Conservation (phyloP, 1,284 basidiomycete species). For the Marasmius fiardii region DNA sequence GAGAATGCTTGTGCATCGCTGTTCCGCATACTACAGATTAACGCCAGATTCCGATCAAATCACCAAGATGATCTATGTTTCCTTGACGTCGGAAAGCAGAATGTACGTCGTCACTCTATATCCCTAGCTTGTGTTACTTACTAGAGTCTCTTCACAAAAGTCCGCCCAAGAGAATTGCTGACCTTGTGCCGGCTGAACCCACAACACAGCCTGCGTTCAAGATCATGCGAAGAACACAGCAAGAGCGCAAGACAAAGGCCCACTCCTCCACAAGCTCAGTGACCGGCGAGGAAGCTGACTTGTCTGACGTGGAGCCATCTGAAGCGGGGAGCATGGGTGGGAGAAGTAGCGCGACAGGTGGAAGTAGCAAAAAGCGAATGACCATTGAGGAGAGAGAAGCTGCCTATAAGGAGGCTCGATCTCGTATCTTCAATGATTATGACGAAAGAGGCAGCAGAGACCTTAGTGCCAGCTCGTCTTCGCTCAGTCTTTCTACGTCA, state of each 20-base stretch:
- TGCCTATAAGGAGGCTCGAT: conserved; percentile 78
- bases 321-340: conserved; percentile 73
- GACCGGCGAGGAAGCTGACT: conserved; percentile 66
- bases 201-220: conserved; percentile 70
- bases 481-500: conserved; percentile 59
- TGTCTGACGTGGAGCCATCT: conserved; percentile 74
- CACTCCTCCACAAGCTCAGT: conserved; percentile 65
- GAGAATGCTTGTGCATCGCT: conserved; percentile 77
- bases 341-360: conserved; percentile 55
- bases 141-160: conserved; percentile 33
- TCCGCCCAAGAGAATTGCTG: conserved; percentile 62
- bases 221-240: conserved; percentile 69
- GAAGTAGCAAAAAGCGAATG: conserved; percentile 52
- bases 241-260: conserved; percentile 50
- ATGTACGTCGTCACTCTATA: conserved; percentile 49
- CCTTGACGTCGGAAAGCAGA: conserved; percentile 57
- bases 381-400: conserved; percentile 53
- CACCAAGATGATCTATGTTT: conserved; percentile 59
- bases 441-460: conserved; percentile 75
- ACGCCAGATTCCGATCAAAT: conserved; percentile 61
- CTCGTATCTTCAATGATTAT: conserved; percentile 78
- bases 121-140: conserved; percentile 5
- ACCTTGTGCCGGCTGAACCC: conserved; percentile 75
- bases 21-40: conserved; percentile 74
- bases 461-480: conserved; percentile 72